Evolutionary conservation across 331 rosid genomes (phyloP), one percentile per base, ranked within the genome.

Genomic region (Erythrophleum ivorense): DNA sequence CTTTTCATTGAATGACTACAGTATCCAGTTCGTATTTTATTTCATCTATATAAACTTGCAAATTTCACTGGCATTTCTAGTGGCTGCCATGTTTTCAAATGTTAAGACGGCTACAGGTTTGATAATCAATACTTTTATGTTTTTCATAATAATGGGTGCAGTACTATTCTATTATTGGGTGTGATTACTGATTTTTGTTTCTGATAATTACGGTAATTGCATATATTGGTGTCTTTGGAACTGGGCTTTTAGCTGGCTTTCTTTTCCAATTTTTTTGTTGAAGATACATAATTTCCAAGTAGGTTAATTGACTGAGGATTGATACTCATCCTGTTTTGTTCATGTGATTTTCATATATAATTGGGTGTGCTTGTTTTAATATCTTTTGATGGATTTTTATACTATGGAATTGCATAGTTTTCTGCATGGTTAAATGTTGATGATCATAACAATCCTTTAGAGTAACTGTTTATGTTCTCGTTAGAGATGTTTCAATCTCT

Each of bases 71-170:
- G 98, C 97, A 53, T 93, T 91, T 88, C 90, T 90, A 65, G 83
- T 48, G 62, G 92, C 98, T 70, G 80, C 92, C 66, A 57, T 88
- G 83, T 93, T 95, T 84, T 82, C 97, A 82, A 86, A 81, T 81
- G 89, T 88, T 38, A 91, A 89, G 87, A 93, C 94, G 75, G 90
- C 98, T 79, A 79, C 97, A 95, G 98, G 99, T 95, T 91, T 84
- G 88, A 71, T 43, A 67, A 38, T 55, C 34, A 33, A 65, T 19
- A 55, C 76, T 78, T 11, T 73, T 41, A 21, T n/a, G 52, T 72
- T 67, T 36, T 40, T 78, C 43, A 54, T 50, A 40, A 46, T 48
- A 12, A 36, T 12, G 11, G 46, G 41, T 63, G 53, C 59, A 41
- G 40, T 59, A 31, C 75, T 64, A 63, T 19, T 71, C 48, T 21